phyloP scores from a whole-genome alignment of 495 filamentous ascomycete species.

The Penicillium macrosclerotiorum region DNA sequence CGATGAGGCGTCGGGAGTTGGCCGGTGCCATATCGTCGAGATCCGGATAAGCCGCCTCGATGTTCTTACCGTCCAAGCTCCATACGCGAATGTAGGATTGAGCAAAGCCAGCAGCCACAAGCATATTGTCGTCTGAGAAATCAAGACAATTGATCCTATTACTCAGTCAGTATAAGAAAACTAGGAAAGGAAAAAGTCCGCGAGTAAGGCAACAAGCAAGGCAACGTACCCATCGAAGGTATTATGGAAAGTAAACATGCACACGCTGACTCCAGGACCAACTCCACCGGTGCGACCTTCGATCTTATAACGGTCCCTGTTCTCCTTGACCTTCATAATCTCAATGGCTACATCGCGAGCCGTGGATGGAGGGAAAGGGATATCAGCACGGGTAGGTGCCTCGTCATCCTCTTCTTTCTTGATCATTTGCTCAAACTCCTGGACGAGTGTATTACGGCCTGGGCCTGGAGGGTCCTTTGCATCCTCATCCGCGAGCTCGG shows the following conservation, averaged over 20 bases:
- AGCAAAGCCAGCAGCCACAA: slow-evolving; percentile 81
- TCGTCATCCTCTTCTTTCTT: slow-evolving; percentile 90
- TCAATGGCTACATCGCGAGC: slow-evolving; percentile 90
- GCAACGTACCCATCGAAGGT: slow-evolving; percentile 75
- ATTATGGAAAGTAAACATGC: slow-evolving; percentile 98
- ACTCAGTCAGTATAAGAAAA: slow-evolving; percentile 21
- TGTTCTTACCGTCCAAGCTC: slow-evolving; percentile 75
- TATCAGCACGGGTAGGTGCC: slow-evolving; percentile 67
- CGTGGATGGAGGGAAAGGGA: slow-evolving; percentile 81
- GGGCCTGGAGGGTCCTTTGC: slow-evolving; percentile 61
- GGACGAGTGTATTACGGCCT: slow-evolving; percentile 63
- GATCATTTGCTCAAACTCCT: slow-evolving; percentile 81
- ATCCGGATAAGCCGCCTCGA: slow-evolving; percentile 44
- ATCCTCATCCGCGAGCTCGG: slow-evolving; percentile 80
- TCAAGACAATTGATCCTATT: slow-evolving; percentile 83
- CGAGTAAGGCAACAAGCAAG: too few species aligned
- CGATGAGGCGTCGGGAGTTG: slow-evolving; percentile 79
- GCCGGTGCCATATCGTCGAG: slow-evolving; percentile 45
- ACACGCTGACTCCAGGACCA: slow-evolving; percentile 76
- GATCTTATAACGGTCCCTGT: slow-evolving; percentile 84
- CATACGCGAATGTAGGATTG: slow-evolving; percentile 96
- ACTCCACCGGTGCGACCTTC: slow-evolving; percentile 75
- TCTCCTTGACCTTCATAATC: slow-evolving; percentile 90
- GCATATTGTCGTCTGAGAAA: slow-evolving; percentile 82
- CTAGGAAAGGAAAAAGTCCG: background rate